Evolutionary conservation across 2,329 filamentous ascomycete genomes (phyloP).

Genomic region (Dryadomyces quercivorus): DNA sequence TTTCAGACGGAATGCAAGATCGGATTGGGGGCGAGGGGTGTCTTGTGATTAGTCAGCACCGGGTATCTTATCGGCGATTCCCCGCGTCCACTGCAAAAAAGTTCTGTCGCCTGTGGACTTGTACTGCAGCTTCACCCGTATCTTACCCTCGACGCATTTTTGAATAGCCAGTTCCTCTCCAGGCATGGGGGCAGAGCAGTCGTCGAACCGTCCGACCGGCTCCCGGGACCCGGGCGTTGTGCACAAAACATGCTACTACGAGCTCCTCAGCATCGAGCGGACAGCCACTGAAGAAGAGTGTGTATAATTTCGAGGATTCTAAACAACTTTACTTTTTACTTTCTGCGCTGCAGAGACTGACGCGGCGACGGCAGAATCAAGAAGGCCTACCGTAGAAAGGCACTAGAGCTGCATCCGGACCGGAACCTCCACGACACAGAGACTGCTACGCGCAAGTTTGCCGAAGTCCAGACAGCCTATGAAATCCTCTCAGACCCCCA

Average conservation of each 20-base stretch:
- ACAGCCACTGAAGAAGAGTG: slow-evolving; percentile 73
- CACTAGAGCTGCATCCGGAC: slow-evolving; percentile 88
- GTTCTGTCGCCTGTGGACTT: not conserved
- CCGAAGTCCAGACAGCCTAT: slow-evolving; percentile 85
- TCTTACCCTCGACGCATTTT: too few species aligned
- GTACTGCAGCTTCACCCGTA: too few species aligned
- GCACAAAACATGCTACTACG: slow-evolving; percentile 70
- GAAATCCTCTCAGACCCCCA: slow-evolving; percentile 94
- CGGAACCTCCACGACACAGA: slow-evolving; percentile 82
- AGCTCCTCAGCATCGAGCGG: slow-evolving; percentile 62
- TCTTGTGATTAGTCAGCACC: not conserved
- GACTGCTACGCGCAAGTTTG: slow-evolving; percentile 66
- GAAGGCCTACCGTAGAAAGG: slow-evolving; percentile 81
- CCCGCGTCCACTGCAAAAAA: not conserved
- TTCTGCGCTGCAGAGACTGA: not conserved
- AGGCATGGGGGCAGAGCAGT: slow-evolving; percentile 45
- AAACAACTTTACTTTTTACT: not conserved
- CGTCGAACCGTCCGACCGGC: slow-evolving; percentile 24
- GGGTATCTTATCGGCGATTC: not conserved
- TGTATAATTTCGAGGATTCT: slow-evolving; percentile 2
- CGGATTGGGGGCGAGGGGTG: not conserved
- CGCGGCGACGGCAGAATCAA: slow-evolving; percentile 52
- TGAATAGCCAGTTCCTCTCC: not conserved
- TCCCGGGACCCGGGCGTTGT: slow-evolving; percentile 13
- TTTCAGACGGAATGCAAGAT: not conserved